phyloP scores from a whole-genome alignment of 1,139 yeast species.

The Candida neerlandica region DNA sequence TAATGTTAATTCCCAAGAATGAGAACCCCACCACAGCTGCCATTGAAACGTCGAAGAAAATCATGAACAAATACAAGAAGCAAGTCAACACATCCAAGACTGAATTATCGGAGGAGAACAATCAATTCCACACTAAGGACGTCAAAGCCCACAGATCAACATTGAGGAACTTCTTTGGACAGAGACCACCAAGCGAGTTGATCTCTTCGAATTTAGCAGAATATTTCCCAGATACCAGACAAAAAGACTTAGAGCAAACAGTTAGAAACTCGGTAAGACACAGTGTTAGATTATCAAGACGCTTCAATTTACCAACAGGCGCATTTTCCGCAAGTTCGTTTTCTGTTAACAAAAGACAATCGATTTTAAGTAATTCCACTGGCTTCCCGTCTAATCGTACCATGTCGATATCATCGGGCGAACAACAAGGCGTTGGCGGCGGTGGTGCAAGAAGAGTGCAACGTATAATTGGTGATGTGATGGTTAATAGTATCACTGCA shows the following conservation, averaged over 20 bases:
- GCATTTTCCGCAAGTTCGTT: conserved; percentile 17
- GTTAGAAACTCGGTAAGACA: conserved; percentile 81
- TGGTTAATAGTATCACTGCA: conserved; percentile 59
- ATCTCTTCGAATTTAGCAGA: conserved; percentile 89
- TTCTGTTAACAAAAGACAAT: conserved; percentile 26
- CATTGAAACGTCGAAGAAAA: conserved; percentile 59
- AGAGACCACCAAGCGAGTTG: conserved; percentile 90
- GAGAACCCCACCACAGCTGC: conserved; percentile 68
- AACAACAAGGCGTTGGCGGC: conserved; percentile 11
- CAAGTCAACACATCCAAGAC: conserved; percentile 16
- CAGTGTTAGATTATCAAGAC: conserved; percentile 60
- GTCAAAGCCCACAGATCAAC: conserved; percentile 22
- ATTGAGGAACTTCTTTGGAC: conserved; percentile 71
- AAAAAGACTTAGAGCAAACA: conserved; percentile 73
- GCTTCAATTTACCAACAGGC: conserved; percentile 33
- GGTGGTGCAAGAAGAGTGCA: conserved; percentile 23
- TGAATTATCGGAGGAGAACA: conserved; percentile 2
- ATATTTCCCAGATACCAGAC: conserved; percentile 85
- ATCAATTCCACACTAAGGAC: conserved; percentile 5
- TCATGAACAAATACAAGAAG: conserved; percentile 36
- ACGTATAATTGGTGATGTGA: conserved; percentile 69
- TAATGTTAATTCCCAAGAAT: conserved; percentile 66
- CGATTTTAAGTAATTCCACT: conserved; percentile 28
- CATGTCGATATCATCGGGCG: conserved; percentile 27
- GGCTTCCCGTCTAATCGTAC: conserved; percentile 21